Percentiles rank a stretch among this genome's conserved stretches.
Evolutionary conservation across 1,284 basidiomycete species (phyloP).

Genomic region (Puccinia novopanici): DNA sequence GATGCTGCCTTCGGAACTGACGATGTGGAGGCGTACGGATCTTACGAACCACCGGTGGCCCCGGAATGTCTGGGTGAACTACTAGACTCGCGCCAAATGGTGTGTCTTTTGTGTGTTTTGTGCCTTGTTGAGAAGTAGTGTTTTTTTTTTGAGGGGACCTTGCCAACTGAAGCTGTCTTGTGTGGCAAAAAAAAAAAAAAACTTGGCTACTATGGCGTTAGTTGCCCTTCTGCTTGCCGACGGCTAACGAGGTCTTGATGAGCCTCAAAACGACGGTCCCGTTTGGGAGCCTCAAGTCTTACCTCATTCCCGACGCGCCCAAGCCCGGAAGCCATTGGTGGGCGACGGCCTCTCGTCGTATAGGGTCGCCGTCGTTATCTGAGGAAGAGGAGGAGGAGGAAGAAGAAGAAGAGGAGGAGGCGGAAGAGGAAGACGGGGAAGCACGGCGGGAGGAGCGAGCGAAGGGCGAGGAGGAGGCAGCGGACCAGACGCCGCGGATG

Average conservation of each 20-base stretch:
- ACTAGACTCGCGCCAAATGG: conserved; percentile 86
- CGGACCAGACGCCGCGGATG: neutral
- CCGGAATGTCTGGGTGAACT: conserved; percentile 82
- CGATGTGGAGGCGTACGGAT: conserved; percentile 66
- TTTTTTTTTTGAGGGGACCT: neutral
- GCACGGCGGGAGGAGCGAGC: neutral
- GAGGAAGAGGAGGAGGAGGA: neutral
- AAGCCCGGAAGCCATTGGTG: conserved; percentile 25
- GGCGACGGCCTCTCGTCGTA: neutral
- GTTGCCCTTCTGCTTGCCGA: conserved; percentile 43
- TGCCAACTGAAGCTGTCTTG: neutral
- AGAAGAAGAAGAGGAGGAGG: neutral
- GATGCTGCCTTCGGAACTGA: conserved; percentile 72
- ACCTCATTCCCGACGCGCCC: conserved; percentile 16
- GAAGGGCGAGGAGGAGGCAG: neutral
- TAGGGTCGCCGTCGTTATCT: neutral
- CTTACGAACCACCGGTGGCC: conserved; percentile 74
- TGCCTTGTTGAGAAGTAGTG: neutral
- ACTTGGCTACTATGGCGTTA: neutral
- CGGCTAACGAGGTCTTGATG: conserved; percentile 21
- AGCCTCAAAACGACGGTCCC: conserved; percentile 1
- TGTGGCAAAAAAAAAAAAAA: too few species aligned
- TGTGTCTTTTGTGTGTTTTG: conserved; percentile 58
- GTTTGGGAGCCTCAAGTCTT: conserved; percentile 30
- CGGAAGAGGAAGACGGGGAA: neutral